These are phyloP conservation scores for Detonula confervacea DNA, from an alignment of 352 stramenopile species.

Conservation along the genomic window DNA sequence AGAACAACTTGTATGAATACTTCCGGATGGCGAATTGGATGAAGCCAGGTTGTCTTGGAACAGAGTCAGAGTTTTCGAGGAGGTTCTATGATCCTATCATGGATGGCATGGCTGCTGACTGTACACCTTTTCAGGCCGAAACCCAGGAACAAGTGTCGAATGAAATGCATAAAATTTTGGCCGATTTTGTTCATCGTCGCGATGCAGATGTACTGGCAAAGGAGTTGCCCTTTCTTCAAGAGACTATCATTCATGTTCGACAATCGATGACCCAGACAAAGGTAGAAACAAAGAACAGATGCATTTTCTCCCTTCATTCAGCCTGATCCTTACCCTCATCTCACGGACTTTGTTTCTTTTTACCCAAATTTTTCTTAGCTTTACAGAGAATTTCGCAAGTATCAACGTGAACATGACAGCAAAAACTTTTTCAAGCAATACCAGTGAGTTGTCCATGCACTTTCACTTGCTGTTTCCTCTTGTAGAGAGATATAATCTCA, in stretches of 20 bases:
- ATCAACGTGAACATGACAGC: constrained; percentile 41
- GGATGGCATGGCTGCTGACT: constrained; percentile 57
- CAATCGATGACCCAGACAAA: constrained; percentile 69
- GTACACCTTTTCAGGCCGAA: constrained; percentile 29
- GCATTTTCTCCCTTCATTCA: no score
- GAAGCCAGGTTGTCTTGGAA: constrained; percentile 59
- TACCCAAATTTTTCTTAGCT: no score
- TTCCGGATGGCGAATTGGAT: constrained; percentile 75
- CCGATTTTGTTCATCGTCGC: constrained; percentile 67
- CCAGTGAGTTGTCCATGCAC: no score
- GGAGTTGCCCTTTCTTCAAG: constrained; percentile 68
- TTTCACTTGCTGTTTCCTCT: no score
- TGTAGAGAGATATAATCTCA: no score
- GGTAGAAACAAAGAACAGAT: no score
- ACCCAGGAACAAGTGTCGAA: constrained; percentile 42
- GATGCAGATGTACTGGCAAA: constrained; percentile 60
- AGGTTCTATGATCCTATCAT: constrained; percentile 59
- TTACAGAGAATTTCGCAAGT: constrained; percentile 62
- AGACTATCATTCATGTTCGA: constrained; percentile 71
- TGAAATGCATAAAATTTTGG: constrained; percentile 50
- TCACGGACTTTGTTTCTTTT: no score
- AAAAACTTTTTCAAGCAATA: constrained; percentile 75
- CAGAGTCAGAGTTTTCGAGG: constrained; percentile 45
- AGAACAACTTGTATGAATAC: constrained; percentile 86
- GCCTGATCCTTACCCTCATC: no score